These are phyloP conservation scores for Biscogniauxia sp. DNA, from an alignment of 2,329 filamentous ascomycete species.

Conservation along the genomic window DNA sequence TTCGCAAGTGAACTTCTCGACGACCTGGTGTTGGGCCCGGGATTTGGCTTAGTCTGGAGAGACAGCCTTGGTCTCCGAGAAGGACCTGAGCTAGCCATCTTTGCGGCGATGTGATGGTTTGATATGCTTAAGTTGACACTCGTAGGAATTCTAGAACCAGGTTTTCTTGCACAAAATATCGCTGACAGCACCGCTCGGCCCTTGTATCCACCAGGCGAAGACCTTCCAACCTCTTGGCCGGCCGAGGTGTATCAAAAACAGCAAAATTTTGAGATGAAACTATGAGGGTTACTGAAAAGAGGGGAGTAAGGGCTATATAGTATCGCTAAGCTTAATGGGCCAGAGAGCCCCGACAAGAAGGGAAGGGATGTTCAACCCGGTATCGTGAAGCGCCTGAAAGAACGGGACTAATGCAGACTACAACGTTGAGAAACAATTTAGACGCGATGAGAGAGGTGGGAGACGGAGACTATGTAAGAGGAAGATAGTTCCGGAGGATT, in stretches of 20 bases:
- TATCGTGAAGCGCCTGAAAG: conserved; percentile 21
- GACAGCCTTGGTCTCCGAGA: conserved; percentile 55
- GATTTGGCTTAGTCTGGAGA: conserved; percentile 51
- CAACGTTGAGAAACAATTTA: conserved; percentile 26
- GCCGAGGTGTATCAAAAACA: conserved; percentile 20
- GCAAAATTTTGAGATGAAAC: conserved; percentile 10
- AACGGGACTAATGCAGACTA: conserved; percentile 30
- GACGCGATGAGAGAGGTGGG: conserved; percentile 26
- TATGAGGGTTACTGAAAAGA: conserved; percentile 14
- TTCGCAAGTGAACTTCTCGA: conserved; percentile 41
- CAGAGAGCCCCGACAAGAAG: conserved; percentile 11
- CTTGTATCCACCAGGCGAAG: conserved; percentile 24
- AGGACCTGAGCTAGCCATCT: conserved; percentile 36
- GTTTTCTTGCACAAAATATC: neutral
- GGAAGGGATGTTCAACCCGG: conserved; percentile 15
- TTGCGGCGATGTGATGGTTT: conserved; percentile 13
- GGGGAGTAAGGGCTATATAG: conserved; percentile 30
- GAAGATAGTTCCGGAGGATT: conserved; percentile 13
- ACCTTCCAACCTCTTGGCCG: conserved; percentile 24
- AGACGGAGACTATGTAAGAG: conserved; percentile 18
- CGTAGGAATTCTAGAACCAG: neutral
- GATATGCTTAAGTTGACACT: neutral
- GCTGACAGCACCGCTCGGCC: conserved; percentile 7
- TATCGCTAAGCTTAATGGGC: conserved; percentile 14
- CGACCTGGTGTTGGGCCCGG: conserved; percentile 37